phyloP scores from a whole-genome alignment of 2,329 filamentous ascomycete species.

The Fusarium citri region DNA sequence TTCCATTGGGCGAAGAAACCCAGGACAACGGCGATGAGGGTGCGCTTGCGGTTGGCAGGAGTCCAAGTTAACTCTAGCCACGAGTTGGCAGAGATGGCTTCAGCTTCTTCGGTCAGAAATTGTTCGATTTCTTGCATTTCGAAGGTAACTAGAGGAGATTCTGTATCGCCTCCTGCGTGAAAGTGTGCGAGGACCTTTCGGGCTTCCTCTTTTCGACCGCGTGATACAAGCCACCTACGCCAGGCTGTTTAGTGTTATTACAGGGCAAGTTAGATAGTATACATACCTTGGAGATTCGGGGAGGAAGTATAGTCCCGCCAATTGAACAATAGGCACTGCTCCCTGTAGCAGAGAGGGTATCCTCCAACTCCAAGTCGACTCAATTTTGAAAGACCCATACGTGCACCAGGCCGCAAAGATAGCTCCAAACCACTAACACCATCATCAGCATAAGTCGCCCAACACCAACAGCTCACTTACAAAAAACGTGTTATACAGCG shows the following conservation, averaged over 20 bases:
- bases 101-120: background rate
- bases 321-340: slow-evolving; percentile 14
- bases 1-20: slow-evolving; percentile 39
- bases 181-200: slow-evolving; percentile 59
- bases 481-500: background rate
- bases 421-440: background rate
- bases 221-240: slow-evolving; percentile 48
- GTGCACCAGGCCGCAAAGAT: slow-evolving; percentile 29
- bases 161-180: slow-evolving; percentile 60
- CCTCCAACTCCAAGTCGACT: slow-evolving; percentile 30
- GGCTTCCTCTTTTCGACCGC: slow-evolving; percentile 57
- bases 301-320: slow-evolving; percentile 7
- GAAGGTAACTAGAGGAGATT: slow-evolving; percentile 59
- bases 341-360: slow-evolving; percentile 27
- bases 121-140: slow-evolving; percentile 60
- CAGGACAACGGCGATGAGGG: background rate
- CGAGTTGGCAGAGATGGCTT: background rate
- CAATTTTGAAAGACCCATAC: slow-evolving; percentile 28
- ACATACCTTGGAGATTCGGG: slow-evolving; percentile 56
- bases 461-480: background rate
- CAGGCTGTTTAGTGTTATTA: too few relatives aligned
- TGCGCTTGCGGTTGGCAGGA: background rate
- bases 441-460: too few relatives aligned
- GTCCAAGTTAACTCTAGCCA: background rate
- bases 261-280: too few relatives aligned